These are phyloP conservation scores for Hordeum marinum DNA, from an alignment of 176 grass and related monocot species.

Conservation along the genomic window DNA sequence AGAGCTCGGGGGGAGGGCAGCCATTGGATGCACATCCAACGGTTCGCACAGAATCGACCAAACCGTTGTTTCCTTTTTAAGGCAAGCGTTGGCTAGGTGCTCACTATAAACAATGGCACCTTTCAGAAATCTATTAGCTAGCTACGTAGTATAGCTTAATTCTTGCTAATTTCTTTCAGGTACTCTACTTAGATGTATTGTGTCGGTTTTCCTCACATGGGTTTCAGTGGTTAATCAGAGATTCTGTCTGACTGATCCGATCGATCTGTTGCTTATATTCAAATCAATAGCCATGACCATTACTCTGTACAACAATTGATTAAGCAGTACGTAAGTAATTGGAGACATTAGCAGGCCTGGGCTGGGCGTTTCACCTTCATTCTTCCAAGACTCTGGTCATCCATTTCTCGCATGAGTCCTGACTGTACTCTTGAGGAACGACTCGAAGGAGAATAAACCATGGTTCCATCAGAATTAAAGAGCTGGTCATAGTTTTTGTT, in stretches of 20 bases:
- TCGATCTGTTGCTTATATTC: conserved; percentile 26
- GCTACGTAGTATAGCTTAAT: neutral
- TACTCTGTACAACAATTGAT: conserved; percentile 3
- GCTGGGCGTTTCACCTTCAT: conserved; percentile 22
- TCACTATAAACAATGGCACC: neutral
- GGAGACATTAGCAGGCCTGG: conserved; percentile 30
- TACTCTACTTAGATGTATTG: conserved; percentile 34
- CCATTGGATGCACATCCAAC: too few species aligned
- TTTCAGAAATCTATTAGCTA: conserved; percentile 21
- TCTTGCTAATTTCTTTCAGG: conserved; percentile 18
- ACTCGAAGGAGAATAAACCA: neutral
- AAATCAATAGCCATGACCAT: conserved; percentile 35
- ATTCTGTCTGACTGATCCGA: conserved; percentile 37
- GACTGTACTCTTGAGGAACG: conserved; percentile 13
- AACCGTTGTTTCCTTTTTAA: too few species aligned
- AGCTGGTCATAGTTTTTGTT: conserved; percentile 47
- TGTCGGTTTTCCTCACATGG: conserved; percentile 34
- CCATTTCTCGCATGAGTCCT: conserved; percentile 24
- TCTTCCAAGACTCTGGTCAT: conserved; percentile 21
- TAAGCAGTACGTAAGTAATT: conserved; percentile 24
- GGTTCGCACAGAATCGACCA: too few species aligned
- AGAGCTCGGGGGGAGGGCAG: too few species aligned
- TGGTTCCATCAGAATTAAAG: conserved; percentile 13
- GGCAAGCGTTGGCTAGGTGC: too few species aligned
- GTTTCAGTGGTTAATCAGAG: conserved; percentile 23